Evolutionary conservation across 1,284 basidiomycete genomes (phyloP).

Genomic region (Caloboletus firmus): DNA sequence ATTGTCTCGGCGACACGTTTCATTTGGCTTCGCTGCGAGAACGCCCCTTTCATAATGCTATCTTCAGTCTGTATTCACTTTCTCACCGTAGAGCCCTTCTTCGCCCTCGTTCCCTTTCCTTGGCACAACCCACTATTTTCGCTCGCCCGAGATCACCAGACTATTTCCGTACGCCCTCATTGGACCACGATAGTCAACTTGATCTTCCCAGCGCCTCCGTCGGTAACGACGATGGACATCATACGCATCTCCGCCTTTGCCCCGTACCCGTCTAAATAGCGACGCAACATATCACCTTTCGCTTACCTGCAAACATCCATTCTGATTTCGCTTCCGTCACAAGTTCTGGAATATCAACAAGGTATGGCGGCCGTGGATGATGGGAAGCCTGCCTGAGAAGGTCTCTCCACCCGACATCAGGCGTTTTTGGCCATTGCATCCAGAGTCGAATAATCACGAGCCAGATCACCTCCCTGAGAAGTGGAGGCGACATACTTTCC

Average conservation of each 20-base stretch:
- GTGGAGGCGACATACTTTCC: background rate
- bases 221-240: background rate
- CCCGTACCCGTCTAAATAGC: background rate
- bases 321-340: background rate
- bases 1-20: background rate
- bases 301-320: background rate
- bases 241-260: background rate
- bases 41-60: slow-evolving; percentile 10
- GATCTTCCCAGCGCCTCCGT: background rate
- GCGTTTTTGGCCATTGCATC: background rate
- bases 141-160: slow-evolving; percentile 16
- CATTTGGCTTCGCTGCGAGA: background rate
- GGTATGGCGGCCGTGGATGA: slow-evolving; percentile 9
- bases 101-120: slow-evolving; percentile 9
- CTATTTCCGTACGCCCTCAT: slow-evolving; percentile 13
- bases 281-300: background rate
- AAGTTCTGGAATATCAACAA: background rate
- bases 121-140: slow-evolving; percentile 16
- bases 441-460: slow-evolving; percentile 21
- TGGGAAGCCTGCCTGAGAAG: slow-evolving; percentile 12
- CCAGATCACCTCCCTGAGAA: slow-evolving; percentile 3
- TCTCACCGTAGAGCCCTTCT: slow-evolving; percentile 22
- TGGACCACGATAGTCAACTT: slow-evolving; percentile 8
- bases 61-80: slow-evolving; percentile 1
- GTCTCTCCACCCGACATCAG: background rate